Evolutionary conservation across 768 basidiomycete genomes (phyloP).

Genomic region (Ephemerocybe angulata): DNA sequence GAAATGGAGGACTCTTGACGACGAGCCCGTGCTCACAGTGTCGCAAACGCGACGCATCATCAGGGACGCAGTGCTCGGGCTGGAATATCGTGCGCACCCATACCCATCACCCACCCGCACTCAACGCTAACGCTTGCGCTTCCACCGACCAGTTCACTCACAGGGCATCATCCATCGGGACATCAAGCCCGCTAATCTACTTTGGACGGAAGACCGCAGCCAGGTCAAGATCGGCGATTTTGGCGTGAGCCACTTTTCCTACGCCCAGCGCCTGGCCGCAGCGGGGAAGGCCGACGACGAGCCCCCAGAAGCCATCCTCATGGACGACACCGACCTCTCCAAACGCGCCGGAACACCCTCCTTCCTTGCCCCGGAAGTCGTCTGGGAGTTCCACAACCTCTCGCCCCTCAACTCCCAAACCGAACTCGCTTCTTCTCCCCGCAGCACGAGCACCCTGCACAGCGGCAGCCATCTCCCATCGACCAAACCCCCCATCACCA

Average conservation of each 20-base stretch:
- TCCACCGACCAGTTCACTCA: slow-evolving; percentile 90
- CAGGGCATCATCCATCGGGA: slow-evolving; percentile 99
- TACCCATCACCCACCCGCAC: slow-evolving; percentile 15
- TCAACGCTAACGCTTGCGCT: too few relatives aligned
- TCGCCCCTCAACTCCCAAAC: slow-evolving; percentile 27
- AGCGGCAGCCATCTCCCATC: slow-evolving; percentile 1
- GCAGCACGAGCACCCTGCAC: slow-evolving; percentile 3
- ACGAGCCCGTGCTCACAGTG: slow-evolving; percentile 74
- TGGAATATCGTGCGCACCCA: slow-evolving; percentile 82
- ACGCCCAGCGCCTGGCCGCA: slow-evolving; percentile 75
- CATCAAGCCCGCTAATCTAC: slow-evolving; percentile 96
- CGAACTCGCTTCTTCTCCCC: slow-evolving; percentile 16
- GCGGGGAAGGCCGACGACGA: slow-evolving; percentile 46
- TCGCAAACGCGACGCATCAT: slow-evolving; percentile 84
- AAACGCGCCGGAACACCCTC: slow-evolving; percentile 94
- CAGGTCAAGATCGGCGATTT: slow-evolving; percentile 98
- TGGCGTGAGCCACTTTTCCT: slow-evolving; percentile 94
- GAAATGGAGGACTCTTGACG: slow-evolving; percentile 69
- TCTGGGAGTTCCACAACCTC: slow-evolving; percentile 48
- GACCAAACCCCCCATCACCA: slow-evolving; percentile 62
- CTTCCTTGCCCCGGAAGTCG: slow-evolving; percentile 94
- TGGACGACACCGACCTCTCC: slow-evolving; percentile 83
- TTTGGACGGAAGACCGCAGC: slow-evolving; percentile 82
- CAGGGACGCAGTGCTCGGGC: slow-evolving; percentile 88
- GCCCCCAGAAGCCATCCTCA: slow-evolving; percentile 57